These are phyloP conservation scores for Yamadazyma sp. DNA, from an alignment of 1,139 yeast species.

Conservation along the genomic window DNA sequence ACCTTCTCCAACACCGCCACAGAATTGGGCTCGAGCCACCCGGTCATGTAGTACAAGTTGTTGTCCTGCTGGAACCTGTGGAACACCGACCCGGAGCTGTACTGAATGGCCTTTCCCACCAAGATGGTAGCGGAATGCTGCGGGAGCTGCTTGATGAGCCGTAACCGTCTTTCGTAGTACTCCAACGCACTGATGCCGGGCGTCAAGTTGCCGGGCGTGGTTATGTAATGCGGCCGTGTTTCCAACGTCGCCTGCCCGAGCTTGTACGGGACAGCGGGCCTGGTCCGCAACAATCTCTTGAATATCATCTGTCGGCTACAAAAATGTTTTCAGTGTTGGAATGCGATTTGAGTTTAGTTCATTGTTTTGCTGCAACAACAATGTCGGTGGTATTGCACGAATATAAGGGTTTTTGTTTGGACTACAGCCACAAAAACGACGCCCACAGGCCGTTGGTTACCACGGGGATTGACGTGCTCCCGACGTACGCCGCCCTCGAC, in stretches of 20 bases:
- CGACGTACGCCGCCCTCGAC: constrained; percentile 19
- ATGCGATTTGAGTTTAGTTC: neutral
- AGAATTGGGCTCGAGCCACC: constrained; percentile 92
- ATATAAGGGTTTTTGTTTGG: constrained; percentile 24
- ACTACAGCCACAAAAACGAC: constrained; percentile 6
- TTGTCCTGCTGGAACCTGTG: constrained; percentile 91
- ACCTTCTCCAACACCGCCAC: constrained; percentile 70
- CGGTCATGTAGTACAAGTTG: constrained; percentile 81
- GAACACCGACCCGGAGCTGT: constrained; percentile 87
- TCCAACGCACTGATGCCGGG: constrained; percentile 87
- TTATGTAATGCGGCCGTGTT: constrained; percentile 72
- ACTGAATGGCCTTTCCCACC: constrained; percentile 71
- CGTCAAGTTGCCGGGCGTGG: constrained; percentile 77
- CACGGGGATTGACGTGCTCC: constrained; percentile 35
- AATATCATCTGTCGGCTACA: constrained; percentile 2
- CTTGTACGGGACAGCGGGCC: constrained; percentile 24
- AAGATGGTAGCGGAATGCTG: constrained; percentile 69
- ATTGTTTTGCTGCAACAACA: no score
- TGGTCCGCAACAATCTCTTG: constrained; percentile 8
- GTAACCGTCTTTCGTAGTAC: constrained; percentile 68
- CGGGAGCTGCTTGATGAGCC: constrained; percentile 58
- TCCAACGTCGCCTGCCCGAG: constrained; percentile 88
- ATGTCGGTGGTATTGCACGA: constrained; percentile 21
- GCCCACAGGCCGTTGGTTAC: constrained; percentile 10
- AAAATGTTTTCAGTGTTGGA: neutral